phyloP scores from a whole-genome alignment of 2,329 filamentous ascomycete species.

The Aspergillus floridensis region DNA sequence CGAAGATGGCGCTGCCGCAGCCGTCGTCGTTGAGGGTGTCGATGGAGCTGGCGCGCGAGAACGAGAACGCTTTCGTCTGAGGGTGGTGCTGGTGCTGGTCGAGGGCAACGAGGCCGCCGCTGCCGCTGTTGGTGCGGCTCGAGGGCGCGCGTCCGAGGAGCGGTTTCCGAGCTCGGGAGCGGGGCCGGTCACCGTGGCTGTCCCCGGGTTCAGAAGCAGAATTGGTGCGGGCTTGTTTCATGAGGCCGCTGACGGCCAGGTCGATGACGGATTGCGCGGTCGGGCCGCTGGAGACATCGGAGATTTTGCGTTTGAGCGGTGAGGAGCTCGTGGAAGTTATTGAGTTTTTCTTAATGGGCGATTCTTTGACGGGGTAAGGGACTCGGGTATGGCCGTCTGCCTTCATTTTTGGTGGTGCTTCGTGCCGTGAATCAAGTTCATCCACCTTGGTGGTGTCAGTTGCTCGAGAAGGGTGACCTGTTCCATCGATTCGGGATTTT shows the following conservation, averaged over 20 bases:
- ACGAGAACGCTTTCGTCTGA: slow-evolving; percentile 4
- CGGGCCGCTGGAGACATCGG: slow-evolving; percentile 14
- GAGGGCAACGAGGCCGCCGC: neutral
- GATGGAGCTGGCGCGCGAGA: slow-evolving; percentile 50
- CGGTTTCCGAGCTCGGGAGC: slow-evolving; percentile 32
- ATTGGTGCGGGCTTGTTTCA: slow-evolving; percentile 39
- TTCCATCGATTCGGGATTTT: neutral
- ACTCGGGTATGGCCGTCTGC: neutral
- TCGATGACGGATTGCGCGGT: slow-evolving; percentile 32
- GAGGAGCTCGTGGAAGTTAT: slow-evolving; percentile 3
- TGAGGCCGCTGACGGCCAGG: slow-evolving; percentile 40
- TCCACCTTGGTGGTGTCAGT: neutral
- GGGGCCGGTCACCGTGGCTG: slow-evolving; percentile 16
- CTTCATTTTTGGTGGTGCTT: neutral
- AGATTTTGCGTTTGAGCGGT: slow-evolving; percentile 18
- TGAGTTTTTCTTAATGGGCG: neutral
- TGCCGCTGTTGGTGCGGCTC: slow-evolving; percentile 15
- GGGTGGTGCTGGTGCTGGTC: neutral
- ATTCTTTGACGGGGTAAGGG: neutral
- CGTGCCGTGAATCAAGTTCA: neutral
- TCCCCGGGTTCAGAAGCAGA: slow-evolving; percentile 22
- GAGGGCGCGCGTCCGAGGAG: slow-evolving; percentile 45
- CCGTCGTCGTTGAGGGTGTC: slow-evolving; percentile 49
- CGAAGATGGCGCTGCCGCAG: slow-evolving; percentile 33
- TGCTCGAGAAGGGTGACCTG: neutral